Percentiles rank a stretch among this genome's conserved stretches.
These are phyloP conservation scores for Hypoxylon sp. DNA, from an alignment of 2,329 filamentous ascomycete genomes.

Conservation along the genomic window DNA sequence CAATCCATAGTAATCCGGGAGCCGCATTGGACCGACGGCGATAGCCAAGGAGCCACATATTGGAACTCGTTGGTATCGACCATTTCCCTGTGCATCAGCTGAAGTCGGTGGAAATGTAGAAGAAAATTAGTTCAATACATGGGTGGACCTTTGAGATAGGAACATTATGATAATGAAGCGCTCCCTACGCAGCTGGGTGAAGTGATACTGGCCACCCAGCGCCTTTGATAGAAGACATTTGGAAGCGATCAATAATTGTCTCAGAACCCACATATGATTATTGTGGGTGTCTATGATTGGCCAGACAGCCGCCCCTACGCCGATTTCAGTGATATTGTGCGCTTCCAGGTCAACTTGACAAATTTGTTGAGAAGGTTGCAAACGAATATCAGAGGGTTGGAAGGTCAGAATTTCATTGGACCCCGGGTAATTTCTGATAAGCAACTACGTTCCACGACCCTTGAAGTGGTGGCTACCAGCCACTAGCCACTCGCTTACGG, in stretches of 20 bases:
- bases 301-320: constrained; percentile 21
- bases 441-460: constrained; percentile 13
- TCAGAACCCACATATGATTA: neutral
- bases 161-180: neutral
- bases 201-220: constrained; percentile 6
- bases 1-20: constrained; percentile 8
- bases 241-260: constrained; percentile 16
- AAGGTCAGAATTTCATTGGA: neutral
- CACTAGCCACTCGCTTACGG: constrained; percentile 10
- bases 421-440: constrained; percentile 17
- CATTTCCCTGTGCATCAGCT: constrained; percentile 31
- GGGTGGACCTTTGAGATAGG: neutral
- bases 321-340: constrained; percentile 2
- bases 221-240: constrained; percentile 6
- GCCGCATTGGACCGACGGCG: constrained; percentile 5
- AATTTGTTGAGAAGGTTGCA: constrained; percentile 18
- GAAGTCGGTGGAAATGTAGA: neutral
- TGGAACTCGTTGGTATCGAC: constrained; percentile 32
- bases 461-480: neutral
- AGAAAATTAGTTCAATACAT: constrained; percentile 2
- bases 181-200: neutral
- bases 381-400: neutral
- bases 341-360: neutral
- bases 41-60: constrained; percentile 10
- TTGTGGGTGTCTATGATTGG: constrained; percentile 8